Conservation (phyloP, 202 grass and related monocot species). For the Panicum hallii region DNA sequence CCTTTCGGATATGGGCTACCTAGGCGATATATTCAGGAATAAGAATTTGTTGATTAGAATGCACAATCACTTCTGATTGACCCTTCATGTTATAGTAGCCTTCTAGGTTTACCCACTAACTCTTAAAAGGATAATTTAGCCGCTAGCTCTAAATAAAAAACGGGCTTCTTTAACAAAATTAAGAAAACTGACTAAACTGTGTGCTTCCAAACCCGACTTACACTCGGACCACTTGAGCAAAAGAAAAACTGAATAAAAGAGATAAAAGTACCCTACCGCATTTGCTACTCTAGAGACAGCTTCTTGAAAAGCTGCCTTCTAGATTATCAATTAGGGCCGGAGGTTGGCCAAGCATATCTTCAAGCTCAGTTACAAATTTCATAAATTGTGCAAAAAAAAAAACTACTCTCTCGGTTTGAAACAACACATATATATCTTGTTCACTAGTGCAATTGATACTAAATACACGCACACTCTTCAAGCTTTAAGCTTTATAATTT, state of each 20-base stretch:
- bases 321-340: background rate
- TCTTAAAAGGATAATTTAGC: background rate
- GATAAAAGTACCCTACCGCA: background rate
- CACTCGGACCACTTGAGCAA: background rate
- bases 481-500: background rate
- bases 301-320: background rate
- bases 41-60: slow-evolving; percentile 36
- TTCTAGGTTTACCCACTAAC: slow-evolving; percentile 5
- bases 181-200: background rate
- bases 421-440: background rate
- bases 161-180: background rate
- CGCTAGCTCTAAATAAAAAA: background rate
- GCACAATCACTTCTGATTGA: slow-evolving; percentile 17
- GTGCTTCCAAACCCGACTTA: background rate
- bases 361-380: background rate
- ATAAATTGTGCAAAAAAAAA: background rate
- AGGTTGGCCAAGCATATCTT: background rate
- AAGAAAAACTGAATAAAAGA: background rate
- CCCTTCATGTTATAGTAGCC: slow-evolving; percentile 23
- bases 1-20: slow-evolving; percentile 37
- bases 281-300: background rate
- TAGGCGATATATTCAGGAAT: slow-evolving; percentile 38
- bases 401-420: background rate
- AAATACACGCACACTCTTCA: background rate
- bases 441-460: background rate